Evolutionary conservation across 2,329 filamentous ascomycete genomes (phyloP).

Genomic region (Cordyceps fumosorosea): DNA sequence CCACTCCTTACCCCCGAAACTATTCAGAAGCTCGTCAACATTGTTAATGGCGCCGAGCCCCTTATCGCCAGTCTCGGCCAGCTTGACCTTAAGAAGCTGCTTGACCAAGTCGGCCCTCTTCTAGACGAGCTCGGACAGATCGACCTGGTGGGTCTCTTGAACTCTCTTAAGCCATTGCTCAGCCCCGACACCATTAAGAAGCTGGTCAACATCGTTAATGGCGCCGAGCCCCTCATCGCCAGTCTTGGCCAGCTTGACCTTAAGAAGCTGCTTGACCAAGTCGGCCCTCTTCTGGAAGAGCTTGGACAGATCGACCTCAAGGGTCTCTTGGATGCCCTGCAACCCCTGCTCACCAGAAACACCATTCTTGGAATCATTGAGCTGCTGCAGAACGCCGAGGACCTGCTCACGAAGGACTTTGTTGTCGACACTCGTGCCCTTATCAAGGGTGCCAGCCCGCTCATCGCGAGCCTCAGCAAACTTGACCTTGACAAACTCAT

Average conservation of each 20-base stretch:
- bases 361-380: constrained; percentile 27
- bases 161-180: constrained; percentile 24
- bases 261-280: constrained; percentile 18
- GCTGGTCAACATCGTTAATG: constrained; percentile 23
- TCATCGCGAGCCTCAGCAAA: constrained; percentile 19
- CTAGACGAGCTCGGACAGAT: constrained; percentile 23
- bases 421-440: constrained; percentile 22
- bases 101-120: constrained; percentile 19
- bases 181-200: constrained; percentile 25
- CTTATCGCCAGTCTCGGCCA: constrained; percentile 25
- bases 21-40: constrained; percentile 25
- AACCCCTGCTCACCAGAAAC: constrained; percentile 26
- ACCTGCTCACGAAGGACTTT: constrained; percentile 23
- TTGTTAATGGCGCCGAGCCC: constrained; percentile 23
- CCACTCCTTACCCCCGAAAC: constrained; percentile 26
- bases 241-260: constrained; percentile 18
- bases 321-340: constrained; percentile 22
- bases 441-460: constrained; percentile 23
- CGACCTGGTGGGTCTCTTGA: constrained; percentile 23
- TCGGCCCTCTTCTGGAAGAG: constrained; percentile 18
- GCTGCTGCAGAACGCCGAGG: constrained; percentile 27
- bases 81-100: constrained; percentile 16
- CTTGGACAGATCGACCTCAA: constrained; percentile 26
- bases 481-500: constrained; percentile 15
- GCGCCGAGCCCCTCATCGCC: constrained; percentile 27